Conservation (phyloP, 768 basidiomycete genomes). For the Lactarius akahatsu region DNA sequence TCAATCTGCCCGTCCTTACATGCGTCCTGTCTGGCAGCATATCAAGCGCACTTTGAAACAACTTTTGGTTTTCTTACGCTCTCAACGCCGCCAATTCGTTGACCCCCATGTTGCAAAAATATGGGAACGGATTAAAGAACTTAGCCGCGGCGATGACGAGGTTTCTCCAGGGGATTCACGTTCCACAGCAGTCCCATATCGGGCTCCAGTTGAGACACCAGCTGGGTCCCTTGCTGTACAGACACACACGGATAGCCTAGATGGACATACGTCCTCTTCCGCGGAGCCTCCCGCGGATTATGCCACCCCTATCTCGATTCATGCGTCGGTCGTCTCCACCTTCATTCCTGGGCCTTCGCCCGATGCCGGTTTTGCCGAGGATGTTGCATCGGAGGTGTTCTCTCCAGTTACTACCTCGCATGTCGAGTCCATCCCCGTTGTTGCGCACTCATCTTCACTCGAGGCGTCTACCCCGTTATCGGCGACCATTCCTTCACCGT, state of each 20-base stretch:
- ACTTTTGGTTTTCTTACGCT: slow-evolving; percentile 41
- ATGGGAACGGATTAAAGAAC: slow-evolving; percentile 73
- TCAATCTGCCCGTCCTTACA: slow-evolving; percentile 42
- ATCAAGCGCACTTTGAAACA: slow-evolving; percentile 35
- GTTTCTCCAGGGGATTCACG: slow-evolving; percentile 11
- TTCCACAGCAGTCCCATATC: slow-evolving; percentile 1
- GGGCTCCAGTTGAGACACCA: background rate
- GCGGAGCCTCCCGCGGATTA: background rate
- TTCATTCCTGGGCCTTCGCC: background rate
- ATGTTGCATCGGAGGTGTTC: background rate
- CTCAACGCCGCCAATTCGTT: slow-evolving; percentile 61
- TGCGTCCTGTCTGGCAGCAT: slow-evolving; percentile 39
- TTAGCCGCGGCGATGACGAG: slow-evolving; percentile 41
- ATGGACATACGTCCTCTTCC: background rate
- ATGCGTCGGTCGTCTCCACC: background rate
- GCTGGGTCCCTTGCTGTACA: background rate
- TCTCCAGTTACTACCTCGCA: background rate
- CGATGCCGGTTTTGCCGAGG: background rate
- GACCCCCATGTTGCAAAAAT: slow-evolving; percentile 75
- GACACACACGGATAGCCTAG: background rate
- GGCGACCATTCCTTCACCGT: slow-evolving; percentile 16
- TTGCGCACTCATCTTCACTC: slow-evolving; percentile 16
- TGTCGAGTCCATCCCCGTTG: background rate
- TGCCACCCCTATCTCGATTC: background rate
- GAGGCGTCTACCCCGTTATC: slow-evolving; percentile 12